A percentile compares a stretch with the other conserved stretches of the same genome.
Conservation (phyloP, 2,329 filamentous ascomycete species). For the Fusarium acutatum region DNA sequence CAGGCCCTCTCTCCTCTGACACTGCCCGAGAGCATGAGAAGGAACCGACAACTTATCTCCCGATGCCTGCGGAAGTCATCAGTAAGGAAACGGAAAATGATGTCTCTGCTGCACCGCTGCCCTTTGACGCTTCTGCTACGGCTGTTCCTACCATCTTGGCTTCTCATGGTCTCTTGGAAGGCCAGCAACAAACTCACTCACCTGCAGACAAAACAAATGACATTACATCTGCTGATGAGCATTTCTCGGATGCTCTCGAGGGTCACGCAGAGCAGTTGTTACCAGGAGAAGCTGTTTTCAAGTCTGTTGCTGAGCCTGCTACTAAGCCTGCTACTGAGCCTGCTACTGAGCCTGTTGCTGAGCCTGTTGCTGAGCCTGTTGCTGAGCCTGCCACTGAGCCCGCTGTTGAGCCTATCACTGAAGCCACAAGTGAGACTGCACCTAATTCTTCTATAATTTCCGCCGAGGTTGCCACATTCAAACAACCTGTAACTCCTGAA, state of each 20-base stretch:
- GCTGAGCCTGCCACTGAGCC: background rate
- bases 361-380: background rate
- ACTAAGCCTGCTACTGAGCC: background rate
- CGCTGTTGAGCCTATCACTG: background rate
- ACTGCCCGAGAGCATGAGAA: background rate
- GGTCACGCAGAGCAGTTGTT: slow-evolving; percentile 31
- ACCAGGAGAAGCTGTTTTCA: slow-evolving; percentile 7
- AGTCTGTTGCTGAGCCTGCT: background rate
- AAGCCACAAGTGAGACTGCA: background rate
- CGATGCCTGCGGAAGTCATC: slow-evolving; percentile 51
- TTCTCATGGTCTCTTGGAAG: slow-evolving; percentile 40
- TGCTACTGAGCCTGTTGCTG: background rate
- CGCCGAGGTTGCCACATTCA: background rate
- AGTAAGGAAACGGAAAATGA: slow-evolving; percentile 55
- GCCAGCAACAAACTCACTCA: slow-evolving; percentile 10
- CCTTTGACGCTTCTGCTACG: slow-evolving; percentile 41
- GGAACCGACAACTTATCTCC: slow-evolving; percentile 44
- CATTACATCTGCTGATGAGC: slow-evolving; percentile 47
- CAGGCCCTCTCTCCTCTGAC: slow-evolving; percentile 3
- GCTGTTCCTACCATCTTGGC: slow-evolving; percentile 32
- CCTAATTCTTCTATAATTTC: background rate
- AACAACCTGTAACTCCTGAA: background rate
- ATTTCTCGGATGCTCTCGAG: slow-evolving; percentile 49
- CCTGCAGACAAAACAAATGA: slow-evolving; percentile 42
- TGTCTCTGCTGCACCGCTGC: slow-evolving; percentile 51